Conservation (phyloP, 768 basidiomycete species). For the Cyathus striatus region DNA sequence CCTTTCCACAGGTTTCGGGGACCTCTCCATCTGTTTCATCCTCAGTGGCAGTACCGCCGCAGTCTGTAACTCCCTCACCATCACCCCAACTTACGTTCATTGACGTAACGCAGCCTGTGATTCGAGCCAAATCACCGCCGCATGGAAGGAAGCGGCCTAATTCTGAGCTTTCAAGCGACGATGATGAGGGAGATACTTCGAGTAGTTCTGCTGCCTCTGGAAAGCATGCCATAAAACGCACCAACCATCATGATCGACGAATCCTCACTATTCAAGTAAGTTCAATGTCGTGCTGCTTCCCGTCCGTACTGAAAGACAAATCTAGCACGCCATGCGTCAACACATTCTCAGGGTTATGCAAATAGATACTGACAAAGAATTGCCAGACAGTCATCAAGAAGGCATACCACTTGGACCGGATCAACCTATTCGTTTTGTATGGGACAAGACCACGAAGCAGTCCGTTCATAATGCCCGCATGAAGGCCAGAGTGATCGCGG, state of each 20-base stretch:
- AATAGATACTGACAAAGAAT: conserved; percentile 45
- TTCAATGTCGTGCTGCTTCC: conserved; percentile 1
- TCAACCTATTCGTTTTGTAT: conserved; percentile 70
- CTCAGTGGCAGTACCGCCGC: conserved; percentile 10
- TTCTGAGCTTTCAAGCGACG: conserved; percentile 28
- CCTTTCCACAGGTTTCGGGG: conserved; percentile 5
- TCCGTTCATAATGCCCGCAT: conserved; percentile 70
- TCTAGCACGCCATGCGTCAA: conserved; percentile 64
- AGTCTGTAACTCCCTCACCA: conserved; percentile 25
- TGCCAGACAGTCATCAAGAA: conserved; percentile 62
- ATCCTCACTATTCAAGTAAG: conserved; percentile 66
- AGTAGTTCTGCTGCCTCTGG: conserved; percentile 26
- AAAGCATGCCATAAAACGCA: conserved; percentile 34
- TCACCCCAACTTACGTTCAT: conserved; percentile 17
- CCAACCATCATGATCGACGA: conserved; percentile 58
- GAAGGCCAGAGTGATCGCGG: conserved; percentile 58
- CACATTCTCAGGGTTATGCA: conserved; percentile 62
- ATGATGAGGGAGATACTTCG: conserved; percentile 24
- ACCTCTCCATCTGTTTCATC: not conserved
- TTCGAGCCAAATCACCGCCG: conserved; percentile 1
- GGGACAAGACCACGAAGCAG: conserved; percentile 74
- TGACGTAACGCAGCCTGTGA: conserved; percentile 3
- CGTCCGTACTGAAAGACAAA: conserved; percentile 2
- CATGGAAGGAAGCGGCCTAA: conserved; percentile 21
- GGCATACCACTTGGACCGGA: conserved; percentile 35